Evolutionary conservation across 371 early-diverging fungal species (phyloP).

Genomic region (Zopfochytrium polystomum): DNA sequence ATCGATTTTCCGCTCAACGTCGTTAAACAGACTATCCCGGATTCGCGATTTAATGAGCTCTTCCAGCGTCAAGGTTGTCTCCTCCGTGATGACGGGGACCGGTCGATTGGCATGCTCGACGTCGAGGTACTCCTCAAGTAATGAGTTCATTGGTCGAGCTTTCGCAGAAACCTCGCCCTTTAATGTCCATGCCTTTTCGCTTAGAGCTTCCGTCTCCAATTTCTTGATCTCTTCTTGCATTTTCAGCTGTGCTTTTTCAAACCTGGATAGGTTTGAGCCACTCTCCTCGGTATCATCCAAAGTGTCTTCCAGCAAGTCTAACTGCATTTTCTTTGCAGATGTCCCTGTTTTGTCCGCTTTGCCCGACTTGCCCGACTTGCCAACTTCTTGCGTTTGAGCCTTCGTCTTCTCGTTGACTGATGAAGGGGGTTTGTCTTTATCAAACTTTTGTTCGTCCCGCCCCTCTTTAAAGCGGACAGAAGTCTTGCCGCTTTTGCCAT

Average conservation of each 20-base stretch:
- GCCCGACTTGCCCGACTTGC: conserved; percentile 7
- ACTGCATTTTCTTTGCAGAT: conserved; percentile 3
- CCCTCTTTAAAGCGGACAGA: conserved; percentile 11
- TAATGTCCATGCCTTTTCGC: conserved; percentile 82
- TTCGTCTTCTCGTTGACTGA: conserved; percentile 8
- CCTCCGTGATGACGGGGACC: conserved; percentile 91
- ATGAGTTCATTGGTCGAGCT: conserved; percentile 85
- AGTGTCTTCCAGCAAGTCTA: conserved; percentile 23
- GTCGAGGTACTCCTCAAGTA: conserved; percentile 90
- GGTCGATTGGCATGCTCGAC: conserved; percentile 88
- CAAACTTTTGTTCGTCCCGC: conserved; percentile 13
- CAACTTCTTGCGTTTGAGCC: conserved; percentile 9
- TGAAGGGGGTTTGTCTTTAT: conserved; percentile 17
- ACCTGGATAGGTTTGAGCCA: conserved; percentile 58
- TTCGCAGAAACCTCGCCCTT: conserved; percentile 77
- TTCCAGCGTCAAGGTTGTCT: conserved; percentile 82
- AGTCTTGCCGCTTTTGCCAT: no score
- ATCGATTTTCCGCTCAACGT: conserved; percentile 83
- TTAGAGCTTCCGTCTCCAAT: conserved; percentile 83
- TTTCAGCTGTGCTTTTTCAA: conserved; percentile 70
- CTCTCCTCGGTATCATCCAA: conserved; percentile 14
- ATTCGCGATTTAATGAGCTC: conserved; percentile 92
- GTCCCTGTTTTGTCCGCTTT: background rate
- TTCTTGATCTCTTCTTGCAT: conserved; percentile 67
- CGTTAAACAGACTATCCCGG: conserved; percentile 77